Base-by-base conservation (phyloP, 108 stramenopile species). In the Pseudonitzschia pungens region DNA sequence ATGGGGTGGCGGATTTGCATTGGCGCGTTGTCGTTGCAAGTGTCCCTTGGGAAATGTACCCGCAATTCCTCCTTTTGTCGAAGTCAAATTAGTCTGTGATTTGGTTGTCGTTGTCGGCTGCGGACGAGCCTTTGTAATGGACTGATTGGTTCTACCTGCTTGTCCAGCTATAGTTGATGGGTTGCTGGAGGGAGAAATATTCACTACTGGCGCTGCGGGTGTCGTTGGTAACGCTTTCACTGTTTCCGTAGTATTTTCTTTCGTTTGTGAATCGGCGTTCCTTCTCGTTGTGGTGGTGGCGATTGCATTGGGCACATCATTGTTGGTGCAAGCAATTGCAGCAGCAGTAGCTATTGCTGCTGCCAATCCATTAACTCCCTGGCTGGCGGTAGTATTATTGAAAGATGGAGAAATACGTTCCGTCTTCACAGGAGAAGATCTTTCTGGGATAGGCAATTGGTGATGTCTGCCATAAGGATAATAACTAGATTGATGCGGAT, bases 311-410 rank as follows among this genome's bases (percentile, higher is more conserved):
- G 36, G 36, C 2, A 36, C 24, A 21, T 48, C 11, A 50, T 24
- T 51, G 45, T 18, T 31, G 7, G 56, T 42, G 22, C 69, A 77
- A 6, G 70, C 81, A 22, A 83, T 56, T 43, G 77, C 77, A 16
- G 81, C 81, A 16, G 81, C 81, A 26, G 78, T 79, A 0, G 81
- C 81, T 27, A 79, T 27, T 18, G 77, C 77, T 41, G 66, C 59
- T 15, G 80, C 75, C 60, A 77, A 36, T 31, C 29, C 54, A 32
- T 22, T 10, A 15, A 27, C 40, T 56, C 40, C 32, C 32, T 62
- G n/a, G 18, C 28, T 15, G 29, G 43, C 43, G 60, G 65, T 65
- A 45, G 3, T 67, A 42, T 43, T 33, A 12, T 45, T 14, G 48
- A 44, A n/a, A 41, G 67, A 18, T 53, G 36, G 10, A 26, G 33